A percentile compares a stretch with the other conserved stretches of the same genome.
phyloP scores from a whole-genome alignment of 352 stramenopile genomes.

The Phytophthora aleatoria region DNA sequence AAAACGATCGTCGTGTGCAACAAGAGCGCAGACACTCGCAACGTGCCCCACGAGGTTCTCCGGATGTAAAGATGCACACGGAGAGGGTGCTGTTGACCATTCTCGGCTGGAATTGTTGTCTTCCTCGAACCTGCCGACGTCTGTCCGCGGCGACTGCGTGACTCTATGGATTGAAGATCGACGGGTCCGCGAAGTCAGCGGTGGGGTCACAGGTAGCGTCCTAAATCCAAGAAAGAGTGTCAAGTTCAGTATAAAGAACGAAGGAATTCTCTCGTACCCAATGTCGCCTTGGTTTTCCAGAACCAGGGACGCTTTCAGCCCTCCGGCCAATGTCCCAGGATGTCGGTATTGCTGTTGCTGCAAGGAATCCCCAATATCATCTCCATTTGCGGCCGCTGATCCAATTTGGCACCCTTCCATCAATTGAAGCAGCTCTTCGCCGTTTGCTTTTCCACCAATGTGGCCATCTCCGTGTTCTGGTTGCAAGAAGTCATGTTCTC shows the following conservation, averaged over 20 bases:
- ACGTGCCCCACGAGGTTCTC: slow-evolving; percentile 64
- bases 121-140: slow-evolving; percentile 1
- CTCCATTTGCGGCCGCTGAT: not conserved
- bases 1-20: slow-evolving; percentile 58
- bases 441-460: not conserved
- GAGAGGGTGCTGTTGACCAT: slow-evolving; percentile 17
- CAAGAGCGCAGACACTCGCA: slow-evolving; percentile 61
- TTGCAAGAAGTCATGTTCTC: slow-evolving; percentile 3
- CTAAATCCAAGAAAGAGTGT: too few relatives aligned
- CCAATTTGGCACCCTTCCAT: slow-evolving; percentile 21
- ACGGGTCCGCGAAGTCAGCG: slow-evolving; percentile 11
- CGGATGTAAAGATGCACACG: slow-evolving; percentile 24
- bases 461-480: slow-evolving; percentile 17
- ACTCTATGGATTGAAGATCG: slow-evolving; percentile 20
- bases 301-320: not conserved
- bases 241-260: too few relatives aligned
- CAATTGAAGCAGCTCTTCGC: slow-evolving; percentile 16
- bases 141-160: slow-evolving; percentile 1
- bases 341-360: slow-evolving; percentile 7
- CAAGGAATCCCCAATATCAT: not conserved
- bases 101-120: slow-evolving; percentile 17
- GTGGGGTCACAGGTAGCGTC: not conserved
- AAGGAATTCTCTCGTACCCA: too few relatives aligned
- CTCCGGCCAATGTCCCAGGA: not conserved
- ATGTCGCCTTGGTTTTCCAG: slow-evolving; percentile 22